A percentile compares a stretch with the other conserved stretches of the same genome.
Evolutionary conservation across 2,329 filamentous ascomycete genomes (phyloP).

Genomic region (Hirsutella rhossiliensis): DNA sequence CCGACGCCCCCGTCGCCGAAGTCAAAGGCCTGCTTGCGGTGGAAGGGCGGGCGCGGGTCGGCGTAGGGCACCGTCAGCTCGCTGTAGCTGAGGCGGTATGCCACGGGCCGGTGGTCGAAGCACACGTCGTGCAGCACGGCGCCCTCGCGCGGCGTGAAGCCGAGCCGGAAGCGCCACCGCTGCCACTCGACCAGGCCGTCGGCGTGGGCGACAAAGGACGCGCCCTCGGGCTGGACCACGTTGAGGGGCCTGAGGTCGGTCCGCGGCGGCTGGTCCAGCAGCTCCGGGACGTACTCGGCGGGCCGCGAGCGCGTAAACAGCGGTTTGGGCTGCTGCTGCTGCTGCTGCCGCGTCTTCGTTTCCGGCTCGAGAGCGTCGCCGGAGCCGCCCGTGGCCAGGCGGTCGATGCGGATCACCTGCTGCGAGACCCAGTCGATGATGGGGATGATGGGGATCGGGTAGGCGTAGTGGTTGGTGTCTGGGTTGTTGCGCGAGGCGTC

Average conservation of each 20-base stretch:
- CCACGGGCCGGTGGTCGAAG: conserved; percentile 52
- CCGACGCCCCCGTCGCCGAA: conserved; percentile 59
- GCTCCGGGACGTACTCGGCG: conserved; percentile 37
- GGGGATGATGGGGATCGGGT: conserved; percentile 46
- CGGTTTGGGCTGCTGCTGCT: conserved; percentile 26
- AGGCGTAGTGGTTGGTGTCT: conserved; percentile 51
- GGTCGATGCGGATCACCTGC: conserved; percentile 43
- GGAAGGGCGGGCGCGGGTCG: conserved; percentile 52
- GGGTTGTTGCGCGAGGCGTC: conserved; percentile 28
- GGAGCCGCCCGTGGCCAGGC: conserved; percentile 35
- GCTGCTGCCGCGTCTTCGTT: conserved; percentile 7
- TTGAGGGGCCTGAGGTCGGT: conserved; percentile 56
- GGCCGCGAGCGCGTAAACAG: conserved; percentile 29
- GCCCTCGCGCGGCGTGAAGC: conserved; percentile 59
- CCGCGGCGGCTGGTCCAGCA: conserved; percentile 33
- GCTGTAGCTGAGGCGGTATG: conserved; percentile 54
- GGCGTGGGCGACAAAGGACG: conserved; percentile 47
- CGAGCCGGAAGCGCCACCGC: conserved; percentile 58
- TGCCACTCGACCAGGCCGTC: conserved; percentile 45
- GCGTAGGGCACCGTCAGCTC: conserved; percentile 63
- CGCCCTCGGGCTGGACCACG: conserved; percentile 57
- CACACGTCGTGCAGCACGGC: conserved; percentile 57
- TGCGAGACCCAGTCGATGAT: conserved; percentile 46
- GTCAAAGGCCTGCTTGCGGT: conserved; percentile 61
- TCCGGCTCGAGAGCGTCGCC: conserved; percentile 30